Evolutionary conservation across 306 rosid species (phyloP), one percentile per base, ranked within the genome.

Genomic region (Cicer pinnatifidum): DNA sequence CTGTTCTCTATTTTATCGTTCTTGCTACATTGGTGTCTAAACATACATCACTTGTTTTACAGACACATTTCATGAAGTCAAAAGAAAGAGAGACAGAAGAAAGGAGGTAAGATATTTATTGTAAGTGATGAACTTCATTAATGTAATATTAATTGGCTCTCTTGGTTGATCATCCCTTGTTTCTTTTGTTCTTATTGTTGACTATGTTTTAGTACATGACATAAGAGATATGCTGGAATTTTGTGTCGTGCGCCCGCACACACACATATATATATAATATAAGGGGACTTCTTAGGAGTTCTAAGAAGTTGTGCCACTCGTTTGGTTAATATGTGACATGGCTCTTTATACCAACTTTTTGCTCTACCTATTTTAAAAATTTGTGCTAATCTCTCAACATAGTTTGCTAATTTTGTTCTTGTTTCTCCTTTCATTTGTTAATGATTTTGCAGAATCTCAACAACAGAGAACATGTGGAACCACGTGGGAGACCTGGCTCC

Each of bases 61-160:
- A 92, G 98, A 92, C 84, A 77, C 97, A 52, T 92, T 92, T 81
- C 97, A 86, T 50, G 98, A 89, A 88, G 98, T 92, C 80, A 92
- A 87, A 86, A 87, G 98, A 80, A 92, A 90, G 75, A 94, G 80
- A 52, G 97, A 87, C 73, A 90, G 80, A 81, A 89, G 82, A 82
- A 92, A 90, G 82, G 98, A 92, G 93, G 98, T 90, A 83, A 88
- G 80, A 71, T 61, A 72, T 75, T 43, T 73, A 35, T 78, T 41
- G 51, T 16, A 19, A 79, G 73, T 56, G 62, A 77, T 72, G 69
- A 67, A 59, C 62, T 61, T 78, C 41, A 59, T 7, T 62, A 66
- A n/a, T 57, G 33, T 48, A 51, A 12, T 53, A 54, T 43, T 43
- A 69, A 56, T 33, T 66, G 45, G 47, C 46, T 74, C 23, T 65